Conservation (phyloP, 2,329 filamentous ascomycete species). For the Aphanocladium album region DNA sequence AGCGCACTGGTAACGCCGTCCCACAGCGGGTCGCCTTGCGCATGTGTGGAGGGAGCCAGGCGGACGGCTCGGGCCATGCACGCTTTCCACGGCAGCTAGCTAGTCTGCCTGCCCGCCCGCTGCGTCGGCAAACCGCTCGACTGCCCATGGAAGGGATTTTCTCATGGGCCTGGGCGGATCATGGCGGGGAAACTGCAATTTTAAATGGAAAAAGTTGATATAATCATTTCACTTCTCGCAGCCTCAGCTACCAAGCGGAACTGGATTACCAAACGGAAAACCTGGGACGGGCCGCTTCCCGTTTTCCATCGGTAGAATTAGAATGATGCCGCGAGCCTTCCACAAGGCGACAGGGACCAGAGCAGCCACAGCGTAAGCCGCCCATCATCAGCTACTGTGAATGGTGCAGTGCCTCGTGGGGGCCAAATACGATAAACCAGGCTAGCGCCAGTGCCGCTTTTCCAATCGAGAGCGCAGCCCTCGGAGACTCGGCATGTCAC, state of each 20-base stretch:
- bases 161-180: not conserved
- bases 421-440: not conserved
- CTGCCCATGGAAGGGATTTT: not conserved
- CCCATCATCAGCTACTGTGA: not conserved
- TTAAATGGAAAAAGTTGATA: not conserved
- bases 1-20: not conserved
- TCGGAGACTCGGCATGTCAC: no score
- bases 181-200: not conserved
- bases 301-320: not conserved
- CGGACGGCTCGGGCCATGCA: constrained; percentile 5
- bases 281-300: not conserved
- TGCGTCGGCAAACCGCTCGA: not conserved
- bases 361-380: not conserved
- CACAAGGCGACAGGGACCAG: not conserved
- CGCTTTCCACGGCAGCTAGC: not conserved
- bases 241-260: not conserved
- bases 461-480: not conserved
- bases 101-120: not conserved
- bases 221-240: not conserved
- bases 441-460: not conserved
- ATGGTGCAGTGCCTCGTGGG: not conserved
- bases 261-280: not conserved
- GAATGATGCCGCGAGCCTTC: not conserved
- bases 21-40: constrained; percentile 1
- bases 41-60: not conserved